phyloP scores from a whole-genome alignment of 176 grass and related monocot genomes.

The Luzula sylvatica region DNA sequence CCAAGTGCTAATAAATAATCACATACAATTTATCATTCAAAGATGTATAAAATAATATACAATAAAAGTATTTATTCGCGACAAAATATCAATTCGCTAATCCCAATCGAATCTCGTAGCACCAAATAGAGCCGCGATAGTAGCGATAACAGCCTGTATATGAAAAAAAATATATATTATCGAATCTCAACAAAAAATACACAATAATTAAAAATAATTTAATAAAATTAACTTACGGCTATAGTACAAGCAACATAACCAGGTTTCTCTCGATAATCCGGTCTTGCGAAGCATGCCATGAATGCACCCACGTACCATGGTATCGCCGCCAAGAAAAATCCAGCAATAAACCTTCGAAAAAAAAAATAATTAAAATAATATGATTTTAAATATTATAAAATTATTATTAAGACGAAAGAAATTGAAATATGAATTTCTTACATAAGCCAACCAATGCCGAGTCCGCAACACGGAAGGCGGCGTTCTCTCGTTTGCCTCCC shows the following conservation, averaged over 20 bases:
- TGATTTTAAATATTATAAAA: not conserved
- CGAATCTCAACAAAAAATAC: constrained; percentile 3
- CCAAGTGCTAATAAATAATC: no score
- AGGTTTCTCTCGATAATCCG: constrained; percentile 74
- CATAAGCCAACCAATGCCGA: constrained; percentile 86
- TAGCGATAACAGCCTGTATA: constrained; percentile 53
- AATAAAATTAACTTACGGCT: constrained; percentile 47
- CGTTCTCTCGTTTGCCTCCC: constrained; percentile 26
- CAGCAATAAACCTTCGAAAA: constrained; percentile 59
- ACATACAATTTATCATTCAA: not conserved
- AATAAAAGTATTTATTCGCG: constrained; percentile 5
- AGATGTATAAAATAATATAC: constrained; percentile 36
- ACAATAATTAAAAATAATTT: not conserved
- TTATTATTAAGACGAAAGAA: not conserved
- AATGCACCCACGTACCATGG: constrained; percentile 89
- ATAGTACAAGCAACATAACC: constrained; percentile 63
- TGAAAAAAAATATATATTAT: constrained; percentile 7
- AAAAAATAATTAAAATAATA: not conserved
- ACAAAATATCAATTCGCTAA: constrained; percentile 22
- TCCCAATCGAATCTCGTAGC: constrained; percentile 40
- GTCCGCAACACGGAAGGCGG: constrained; percentile 61
- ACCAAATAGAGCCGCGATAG: constrained; percentile 50
- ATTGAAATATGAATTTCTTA: constrained; percentile 28
- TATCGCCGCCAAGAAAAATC: constrained; percentile 77
- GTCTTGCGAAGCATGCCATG: constrained; percentile 47